Evolutionary conservation across 352 stramenopile species (phyloP).

Genomic region (Pythium rishiriense): DNA sequence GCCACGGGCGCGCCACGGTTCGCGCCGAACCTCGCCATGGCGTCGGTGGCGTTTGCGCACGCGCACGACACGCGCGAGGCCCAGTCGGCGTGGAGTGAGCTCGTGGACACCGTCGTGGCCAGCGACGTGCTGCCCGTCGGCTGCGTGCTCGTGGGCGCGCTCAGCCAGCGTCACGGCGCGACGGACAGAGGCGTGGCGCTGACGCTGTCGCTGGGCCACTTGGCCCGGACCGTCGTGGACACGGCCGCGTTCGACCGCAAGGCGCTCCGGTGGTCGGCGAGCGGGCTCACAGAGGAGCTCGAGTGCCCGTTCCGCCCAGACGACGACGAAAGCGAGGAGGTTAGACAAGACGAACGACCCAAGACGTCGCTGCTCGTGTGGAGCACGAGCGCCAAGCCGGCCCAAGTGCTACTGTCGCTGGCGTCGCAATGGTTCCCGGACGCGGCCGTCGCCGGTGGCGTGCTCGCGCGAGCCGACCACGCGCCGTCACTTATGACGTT

Average conservation of each 20-base stretch:
- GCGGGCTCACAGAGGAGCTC: constrained; percentile 32
- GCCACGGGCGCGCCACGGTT: constrained; percentile 37
- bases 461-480: constrained; percentile 21
- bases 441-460: constrained; percentile 40
- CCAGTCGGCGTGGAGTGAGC: constrained; percentile 41
- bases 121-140: constrained; percentile 38
- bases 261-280: constrained; percentile 41
- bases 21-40: constrained; percentile 43
- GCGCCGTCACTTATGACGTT: constrained; percentile 22
- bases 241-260: constrained; percentile 54
- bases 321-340: not conserved
- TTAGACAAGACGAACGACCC: not conserved
- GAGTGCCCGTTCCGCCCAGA: constrained; percentile 36
- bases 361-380: constrained; percentile 56
- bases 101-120: constrained; percentile 35
- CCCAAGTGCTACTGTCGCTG: constrained; percentile 38
- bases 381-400: constrained; percentile 51
- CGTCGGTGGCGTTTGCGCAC: constrained; percentile 33
- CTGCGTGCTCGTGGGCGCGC: constrained; percentile 38
- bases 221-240: constrained; percentile 48
- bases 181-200: constrained; percentile 11
- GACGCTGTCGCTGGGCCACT: constrained; percentile 44
- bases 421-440: constrained; percentile 40
- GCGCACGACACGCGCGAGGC: constrained; percentile 30
- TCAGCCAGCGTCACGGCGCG: not conserved